Percentiles rank a stretch among this genome's conserved stretches.
Evolutionary conservation across 768 basidiomycete species (phyloP).

Genomic region (Lactarius quietus): DNA sequence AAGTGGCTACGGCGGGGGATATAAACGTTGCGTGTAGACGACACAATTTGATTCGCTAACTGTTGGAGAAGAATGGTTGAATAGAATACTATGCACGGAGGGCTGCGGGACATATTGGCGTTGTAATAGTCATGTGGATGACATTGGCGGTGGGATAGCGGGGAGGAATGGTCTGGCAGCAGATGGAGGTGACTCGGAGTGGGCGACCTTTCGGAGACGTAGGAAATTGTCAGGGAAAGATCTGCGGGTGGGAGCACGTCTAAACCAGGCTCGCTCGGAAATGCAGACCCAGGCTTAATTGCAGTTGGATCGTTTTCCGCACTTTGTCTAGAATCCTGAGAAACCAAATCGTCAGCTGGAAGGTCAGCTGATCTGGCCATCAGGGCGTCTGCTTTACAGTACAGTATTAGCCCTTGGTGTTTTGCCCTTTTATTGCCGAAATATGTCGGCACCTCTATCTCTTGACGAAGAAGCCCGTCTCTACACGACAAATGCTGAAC

Average conservation of each 20-base stretch:
- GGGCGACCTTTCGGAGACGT: conserved; percentile 12
- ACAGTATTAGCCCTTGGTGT: too few species aligned
- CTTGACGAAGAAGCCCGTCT: conserved; percentile 92
- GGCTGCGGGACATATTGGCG: conserved; percentile 22
- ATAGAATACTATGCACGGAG: conserved; percentile 11
- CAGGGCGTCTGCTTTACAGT: too few species aligned
- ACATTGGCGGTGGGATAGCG: conserved; percentile 20
- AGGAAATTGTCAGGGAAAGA: conserved; percentile 31
- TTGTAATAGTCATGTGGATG: conserved; percentile 23
- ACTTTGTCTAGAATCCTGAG: conserved; percentile 56
- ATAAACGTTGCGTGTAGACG: conserved; percentile 30
- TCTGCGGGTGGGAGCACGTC: neutral
- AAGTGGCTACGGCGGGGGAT: too few species aligned
- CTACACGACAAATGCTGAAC: conserved; percentile 81
- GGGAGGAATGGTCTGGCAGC: conserved; percentile 14
- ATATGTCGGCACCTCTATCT: conserved; percentile 43
- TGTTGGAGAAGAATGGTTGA: conserved; percentile 6
- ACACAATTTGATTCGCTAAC: conserved; percentile 21
- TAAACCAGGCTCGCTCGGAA: conserved; percentile 22
- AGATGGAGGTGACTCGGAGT: conserved; percentile 18
- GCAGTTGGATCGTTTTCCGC: conserved; percentile 26
- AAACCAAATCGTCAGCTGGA: conserved; percentile 27
- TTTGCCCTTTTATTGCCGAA: neutral
- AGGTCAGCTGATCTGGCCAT: conserved; percentile 3
- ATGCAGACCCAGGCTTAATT: conserved; percentile 24